Evolutionary conservation across 495 filamentous ascomycete species (phyloP), one percentile per base, ranked within the genome.

Genomic region (Xylaria bambusicola): DNA sequence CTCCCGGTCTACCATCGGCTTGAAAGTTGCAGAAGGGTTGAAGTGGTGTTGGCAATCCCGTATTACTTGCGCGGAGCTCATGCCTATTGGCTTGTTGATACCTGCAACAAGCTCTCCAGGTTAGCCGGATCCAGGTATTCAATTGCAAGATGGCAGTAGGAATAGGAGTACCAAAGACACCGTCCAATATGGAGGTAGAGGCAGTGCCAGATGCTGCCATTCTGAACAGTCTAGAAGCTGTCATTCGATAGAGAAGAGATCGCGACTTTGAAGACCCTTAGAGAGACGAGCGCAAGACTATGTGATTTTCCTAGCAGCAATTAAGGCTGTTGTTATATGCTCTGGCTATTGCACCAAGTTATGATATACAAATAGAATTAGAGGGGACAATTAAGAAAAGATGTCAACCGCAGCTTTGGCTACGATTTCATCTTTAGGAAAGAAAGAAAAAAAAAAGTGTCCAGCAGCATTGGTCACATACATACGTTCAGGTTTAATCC

Each of bases 81-180:
- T 81, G 65, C 85, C 84, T 64, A 86, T 74, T 45, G 94, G 94
- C 76, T 98, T 98, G 78, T 98, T 91, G 70, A 97, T 86, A 70
- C 90, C 94, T 96, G 53, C 42, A 3, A 33, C 13, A 40, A 33
- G 26, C 29, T 40, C 17, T 40, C 23, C 27, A 35, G 13, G 26
- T 63, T 40, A 40, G 42, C 35, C 15, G n/a, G 23, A 46, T 33
- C n/a, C 9, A 42, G 23, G 31, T 10, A 17, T 17, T 24, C 6
- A 41, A 36, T 20, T 33, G 4, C n/a, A n/a, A n/a, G 23, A 52
- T 44, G 23, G 6, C 35, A 53, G 48, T 21, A 18, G 10, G 10
- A 52, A 46, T n/a, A 42, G 15, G 24, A 69, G 56, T 69, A 90
- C 88, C 88, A 64, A 93, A 88, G 48, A 91, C 81, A 70, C 90